These are phyloP conservation scores for Neonectria faginata DNA, from an alignment of 2,329 filamentous ascomycete genomes.

Conservation along the genomic window DNA sequence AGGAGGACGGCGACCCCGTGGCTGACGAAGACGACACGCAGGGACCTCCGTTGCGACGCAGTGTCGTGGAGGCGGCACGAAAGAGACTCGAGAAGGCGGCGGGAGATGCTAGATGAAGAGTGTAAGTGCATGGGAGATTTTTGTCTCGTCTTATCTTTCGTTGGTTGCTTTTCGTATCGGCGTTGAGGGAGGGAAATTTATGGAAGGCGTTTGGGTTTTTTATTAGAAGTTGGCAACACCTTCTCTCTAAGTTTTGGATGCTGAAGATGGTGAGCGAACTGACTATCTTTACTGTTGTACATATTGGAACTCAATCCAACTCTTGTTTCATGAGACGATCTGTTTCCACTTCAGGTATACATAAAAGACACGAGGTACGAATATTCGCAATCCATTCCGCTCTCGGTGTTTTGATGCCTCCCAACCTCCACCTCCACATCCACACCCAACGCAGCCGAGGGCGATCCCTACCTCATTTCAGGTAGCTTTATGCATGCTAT, in stretches of 20 bases:
- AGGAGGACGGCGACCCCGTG: conserved; percentile 28
- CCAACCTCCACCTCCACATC: background rate
- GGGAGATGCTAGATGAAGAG: conserved; percentile 26
- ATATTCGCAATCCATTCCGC: background rate
- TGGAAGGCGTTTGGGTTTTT: conserved; percentile 10
- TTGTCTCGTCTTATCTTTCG: background rate
- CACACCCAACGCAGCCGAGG: background rate
- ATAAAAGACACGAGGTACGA: background rate
- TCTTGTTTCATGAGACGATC: background rate
- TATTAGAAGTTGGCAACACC: background rate
- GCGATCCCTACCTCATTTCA: background rate
- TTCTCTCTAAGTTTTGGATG: background rate
- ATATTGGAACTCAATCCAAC: background rate
- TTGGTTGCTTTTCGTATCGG: conserved; percentile 5
- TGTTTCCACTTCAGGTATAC: background rate
- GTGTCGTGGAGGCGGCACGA: conserved; percentile 43
- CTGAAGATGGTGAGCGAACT: conserved; percentile 6
- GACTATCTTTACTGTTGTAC: conserved; percentile 15
- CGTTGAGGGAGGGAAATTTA: conserved; percentile 8
- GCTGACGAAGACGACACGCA: conserved; percentile 24
- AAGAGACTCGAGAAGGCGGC: conserved; percentile 32
- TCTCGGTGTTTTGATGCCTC: background rate
- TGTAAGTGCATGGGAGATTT: background rate
- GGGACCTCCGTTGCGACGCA: conserved; percentile 33
- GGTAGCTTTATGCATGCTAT: background rate